Evolutionary conservation across 2,329 filamentous ascomycete species (phyloP).

Genomic region (Monilinia aucupariae): DNA sequence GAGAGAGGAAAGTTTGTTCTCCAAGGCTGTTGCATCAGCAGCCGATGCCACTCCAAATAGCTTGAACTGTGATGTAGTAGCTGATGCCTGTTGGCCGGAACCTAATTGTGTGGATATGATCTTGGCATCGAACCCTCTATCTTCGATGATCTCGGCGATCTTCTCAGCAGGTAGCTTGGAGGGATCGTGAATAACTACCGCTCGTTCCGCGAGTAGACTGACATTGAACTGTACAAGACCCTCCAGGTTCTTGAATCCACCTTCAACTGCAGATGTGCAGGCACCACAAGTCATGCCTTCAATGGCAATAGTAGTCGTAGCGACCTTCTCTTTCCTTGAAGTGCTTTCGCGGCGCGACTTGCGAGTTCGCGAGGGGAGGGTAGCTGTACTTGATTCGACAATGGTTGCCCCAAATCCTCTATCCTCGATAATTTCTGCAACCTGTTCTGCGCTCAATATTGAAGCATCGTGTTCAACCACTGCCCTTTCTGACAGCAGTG

Average conservation of each 20-base stretch:
- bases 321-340: constrained; percentile 37
- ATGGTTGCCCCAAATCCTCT: constrained; percentile 77
- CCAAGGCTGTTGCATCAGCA: constrained; percentile 65
- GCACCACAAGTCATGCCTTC: constrained; percentile 98
- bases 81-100: constrained; percentile 48
- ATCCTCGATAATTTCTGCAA: constrained; percentile 58
- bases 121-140: constrained; percentile 80
- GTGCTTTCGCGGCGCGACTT: constrained; percentile 32
- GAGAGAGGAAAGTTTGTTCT: constrained; percentile 58
- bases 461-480: constrained; percentile 72
- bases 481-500: constrained; percentile 76
- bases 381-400: constrained; percentile 58
- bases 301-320: constrained; percentile 80
- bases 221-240: constrained; percentile 90
- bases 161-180: constrained; percentile 63
- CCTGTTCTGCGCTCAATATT: constrained; percentile 45
- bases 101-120: constrained; percentile 70
- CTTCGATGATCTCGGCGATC: constrained; percentile 79
- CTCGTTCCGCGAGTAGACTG: constrained; percentile 85
- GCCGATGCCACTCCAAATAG: constrained; percentile 74
- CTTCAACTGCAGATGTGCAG: constrained; percentile 87
- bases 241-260: constrained; percentile 69
- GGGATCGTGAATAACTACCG: constrained; percentile 79
- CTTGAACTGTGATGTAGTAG: constrained; percentile 68
- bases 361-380: constrained; percentile 36